phyloP scores from a whole-genome alignment of 1,139 yeast genomes.

The Hyphopichia pseudoburtonii region DNA sequence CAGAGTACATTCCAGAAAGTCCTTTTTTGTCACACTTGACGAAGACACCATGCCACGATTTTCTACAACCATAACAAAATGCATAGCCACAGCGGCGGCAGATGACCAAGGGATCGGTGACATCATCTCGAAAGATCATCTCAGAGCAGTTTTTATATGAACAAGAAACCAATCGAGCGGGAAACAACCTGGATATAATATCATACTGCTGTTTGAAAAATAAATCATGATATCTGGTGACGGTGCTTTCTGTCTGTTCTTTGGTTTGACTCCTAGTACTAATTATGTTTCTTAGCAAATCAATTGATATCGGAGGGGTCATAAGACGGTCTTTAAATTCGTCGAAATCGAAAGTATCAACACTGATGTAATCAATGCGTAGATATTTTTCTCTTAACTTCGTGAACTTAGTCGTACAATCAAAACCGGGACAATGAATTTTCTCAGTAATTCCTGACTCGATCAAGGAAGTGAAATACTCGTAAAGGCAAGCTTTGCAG shows the following conservation, averaged over 20 bases:
- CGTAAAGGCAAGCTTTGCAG: constrained; percentile 51
- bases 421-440: constrained; percentile 61
- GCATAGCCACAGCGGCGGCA: constrained; percentile 57
- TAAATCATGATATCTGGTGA: constrained; percentile 39
- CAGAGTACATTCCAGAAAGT: constrained; percentile 22
- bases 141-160: constrained; percentile 46
- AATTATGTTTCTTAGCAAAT: constrained; percentile 30
- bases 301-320: constrained; percentile 34
- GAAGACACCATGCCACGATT: constrained; percentile 66
- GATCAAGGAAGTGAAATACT: constrained; percentile 48
- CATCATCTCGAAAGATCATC: constrained; percentile 47
- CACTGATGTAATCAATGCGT: constrained; percentile 17
- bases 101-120: constrained; percentile 52
- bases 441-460: constrained; percentile 51
- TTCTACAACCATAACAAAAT: constrained; percentile 59
- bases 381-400: constrained; percentile 19
- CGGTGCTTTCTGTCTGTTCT: constrained; percentile 19
- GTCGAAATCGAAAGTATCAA: constrained; percentile 19
- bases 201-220: constrained; percentile 43
- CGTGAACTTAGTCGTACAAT: constrained; percentile 33
- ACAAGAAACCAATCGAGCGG: constrained; percentile 52
- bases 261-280: constrained; percentile 7
- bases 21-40: constrained; percentile 42
- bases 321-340: constrained; percentile 34
- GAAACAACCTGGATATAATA: constrained; percentile 44